Evolutionary conservation across 805 yeast genomes (phyloP).

Genomic region (Sungouiozyma ichnusensis): DNA sequence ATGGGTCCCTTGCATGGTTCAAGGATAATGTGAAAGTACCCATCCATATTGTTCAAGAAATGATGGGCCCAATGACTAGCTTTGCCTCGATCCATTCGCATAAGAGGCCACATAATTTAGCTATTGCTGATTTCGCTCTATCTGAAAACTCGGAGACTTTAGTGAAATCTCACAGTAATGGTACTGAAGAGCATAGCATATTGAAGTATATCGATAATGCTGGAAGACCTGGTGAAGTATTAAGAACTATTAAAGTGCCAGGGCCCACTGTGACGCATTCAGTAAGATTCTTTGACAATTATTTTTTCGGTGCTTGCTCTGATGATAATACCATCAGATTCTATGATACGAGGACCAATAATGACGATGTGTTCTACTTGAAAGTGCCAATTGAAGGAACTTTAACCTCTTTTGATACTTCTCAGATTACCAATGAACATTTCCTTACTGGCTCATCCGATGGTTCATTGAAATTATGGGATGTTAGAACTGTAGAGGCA

Average conservation of each 20-base stretch:
- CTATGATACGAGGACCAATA: conserved; percentile 26
- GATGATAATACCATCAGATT: conserved; percentile 25
- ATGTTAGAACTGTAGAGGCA: conserved; percentile 23
- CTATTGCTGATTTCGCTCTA: conserved; percentile 24
- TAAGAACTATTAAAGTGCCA: conserved; percentile 22
- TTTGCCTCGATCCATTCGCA: conserved; percentile 24
- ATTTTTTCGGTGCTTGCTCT: conserved; percentile 25
- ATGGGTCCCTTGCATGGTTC: conserved; percentile 29
- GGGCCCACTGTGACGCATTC: conserved; percentile 25
- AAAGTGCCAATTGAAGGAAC: conserved; percentile 22
- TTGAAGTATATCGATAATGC: conserved; percentile 25
- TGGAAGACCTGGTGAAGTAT: conserved; percentile 23
- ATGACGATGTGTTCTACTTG: conserved; percentile 17
- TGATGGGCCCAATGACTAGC: conserved; percentile 25
- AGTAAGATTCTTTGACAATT: conserved; percentile 25
- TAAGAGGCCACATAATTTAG: conserved; percentile 13
- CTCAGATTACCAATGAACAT: conserved; percentile 19
- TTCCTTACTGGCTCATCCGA: conserved; percentile 26
- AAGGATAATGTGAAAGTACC: conserved; percentile 24
- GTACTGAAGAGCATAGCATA: conserved; percentile 21
- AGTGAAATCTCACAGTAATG: conserved; percentile 24
- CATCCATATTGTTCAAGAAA: conserved; percentile 24
- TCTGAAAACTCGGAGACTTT: conserved; percentile 19
- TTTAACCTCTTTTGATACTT: conserved; percentile 21
- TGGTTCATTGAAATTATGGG: conserved; percentile 28